Evolutionary conservation across 192 early-diverging fungal species (phyloP), one percentile per base, ranked within the genome.

Genomic region (Coemansia pectinata): DNA sequence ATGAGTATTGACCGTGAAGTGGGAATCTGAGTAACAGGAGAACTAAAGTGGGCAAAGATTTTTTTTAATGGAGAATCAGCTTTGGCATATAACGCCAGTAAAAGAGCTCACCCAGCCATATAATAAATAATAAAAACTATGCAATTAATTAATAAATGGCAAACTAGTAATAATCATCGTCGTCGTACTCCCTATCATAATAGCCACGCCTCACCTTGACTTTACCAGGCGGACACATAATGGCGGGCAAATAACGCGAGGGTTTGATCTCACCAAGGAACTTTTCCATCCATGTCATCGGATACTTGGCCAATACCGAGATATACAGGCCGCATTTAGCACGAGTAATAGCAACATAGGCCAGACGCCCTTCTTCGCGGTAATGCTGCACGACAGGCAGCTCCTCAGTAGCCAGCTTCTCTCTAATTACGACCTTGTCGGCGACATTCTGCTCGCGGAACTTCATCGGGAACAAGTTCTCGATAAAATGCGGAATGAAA

Each of bases 401-500:
- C 19, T 23, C 36, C 5, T 36, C 5, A 5, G n/a, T 19, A 19
- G 31, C 34, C 3, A 15, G 0, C 2, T 39, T 23, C 38, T 19
- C 19, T 4, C 31, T 33, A 10, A 21, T 10, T 3, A 61, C 29
- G 11, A n/a, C 64, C 41, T 7, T 11, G 36, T 79, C 73, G 0
- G 70, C 77, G 2, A 27, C 40, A 0, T 65, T 42, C 1, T 25
- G 44, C 1, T 65, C 71, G 40, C 73, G 74, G 68, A 72, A 83
- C 1, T 66, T 62, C 82, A 84, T 84, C 1, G 82, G 82, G 23
- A 79, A 79, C 38, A 84, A n/a, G 41, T 58, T 27, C 31, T 84
- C 82, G 62, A 60, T 79, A 29, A 84, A 84, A n/a, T 84, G 73
- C 31, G 77, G 77, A 9, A 84, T 21, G 67, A 79, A 84, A 6